Conservation (phyloP, 208 protist genomes). For the Leishmania gerbilli region DNA sequence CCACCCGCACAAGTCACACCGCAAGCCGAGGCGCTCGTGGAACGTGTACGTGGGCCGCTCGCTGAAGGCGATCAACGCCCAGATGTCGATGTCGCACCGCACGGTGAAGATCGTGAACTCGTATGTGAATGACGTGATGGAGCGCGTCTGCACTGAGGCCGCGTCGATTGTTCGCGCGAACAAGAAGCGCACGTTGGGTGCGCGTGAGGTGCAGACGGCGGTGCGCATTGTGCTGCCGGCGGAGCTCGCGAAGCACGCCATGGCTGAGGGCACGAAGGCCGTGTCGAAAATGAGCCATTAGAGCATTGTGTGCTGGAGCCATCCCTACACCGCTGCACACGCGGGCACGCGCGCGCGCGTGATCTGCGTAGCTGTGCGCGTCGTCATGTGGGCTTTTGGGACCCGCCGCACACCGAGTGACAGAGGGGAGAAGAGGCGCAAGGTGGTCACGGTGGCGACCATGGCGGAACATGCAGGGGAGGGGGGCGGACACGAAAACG, state of each 20-base stretch:
- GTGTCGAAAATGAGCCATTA: conserved; percentile 67
- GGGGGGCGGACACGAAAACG: too few relatives aligned
- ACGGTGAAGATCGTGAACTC: conserved; percentile 98
- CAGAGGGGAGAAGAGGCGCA: too few relatives aligned
- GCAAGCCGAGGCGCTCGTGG: conserved; percentile 80
- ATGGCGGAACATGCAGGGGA: too few relatives aligned
- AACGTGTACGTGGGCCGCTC: conserved; percentile 92
- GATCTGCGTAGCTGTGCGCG: too few relatives aligned
- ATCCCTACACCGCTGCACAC: too few relatives aligned
- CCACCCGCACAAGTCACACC: conserved; percentile 41
- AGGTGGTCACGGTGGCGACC: too few relatives aligned
- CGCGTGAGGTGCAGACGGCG: conserved; percentile 96
- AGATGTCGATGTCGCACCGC: conserved; percentile 95
- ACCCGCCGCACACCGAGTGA: too few relatives aligned
- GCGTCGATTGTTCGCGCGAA: conserved; percentile 93
- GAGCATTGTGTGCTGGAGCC: too few relatives aligned
- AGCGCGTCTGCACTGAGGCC: conserved; percentile 96
- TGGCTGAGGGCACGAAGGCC: conserved; percentile 98
- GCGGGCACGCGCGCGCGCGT: too few relatives aligned
- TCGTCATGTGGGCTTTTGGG: too few relatives aligned
- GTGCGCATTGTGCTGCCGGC: conserved; percentile 97
- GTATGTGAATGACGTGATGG: conserved; percentile 98
- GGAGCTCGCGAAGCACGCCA: conserved; percentile 98
- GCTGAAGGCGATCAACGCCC: conserved; percentile 96
- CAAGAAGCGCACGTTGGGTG: conserved; percentile 95